These are phyloP conservation scores for Camelina hispida DNA, from an alignment of 345 rosid species.

Conservation along the genomic window DNA sequence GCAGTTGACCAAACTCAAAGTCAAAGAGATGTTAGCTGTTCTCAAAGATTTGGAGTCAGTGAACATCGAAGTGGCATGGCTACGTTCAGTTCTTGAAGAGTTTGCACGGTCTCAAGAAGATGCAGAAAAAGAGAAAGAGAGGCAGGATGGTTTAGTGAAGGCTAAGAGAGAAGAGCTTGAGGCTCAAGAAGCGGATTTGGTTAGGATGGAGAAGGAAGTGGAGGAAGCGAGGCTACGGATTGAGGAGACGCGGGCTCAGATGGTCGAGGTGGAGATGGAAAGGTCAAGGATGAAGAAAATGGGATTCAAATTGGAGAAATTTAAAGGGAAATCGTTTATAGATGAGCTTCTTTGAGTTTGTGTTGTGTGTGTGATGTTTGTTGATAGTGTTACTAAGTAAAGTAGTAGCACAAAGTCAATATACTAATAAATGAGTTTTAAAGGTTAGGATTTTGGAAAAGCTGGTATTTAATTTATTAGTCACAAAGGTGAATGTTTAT, in stretches of 20 bases:
- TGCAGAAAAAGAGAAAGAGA: constrained; percentile 50
- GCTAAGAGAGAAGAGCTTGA: constrained; percentile 57
- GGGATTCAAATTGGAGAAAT: constrained; percentile 54
- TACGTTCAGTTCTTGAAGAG: constrained; percentile 59
- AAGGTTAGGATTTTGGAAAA: constrained; percentile 15
- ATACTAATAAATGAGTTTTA: constrained; percentile 21
- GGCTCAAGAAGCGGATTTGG: constrained; percentile 49
- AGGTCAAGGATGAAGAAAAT: constrained; percentile 46
- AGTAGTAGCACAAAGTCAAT: constrained; percentile 4
- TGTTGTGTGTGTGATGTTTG: constrained; percentile 24
- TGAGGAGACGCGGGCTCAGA: constrained; percentile 43
- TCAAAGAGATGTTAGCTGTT: constrained; percentile 72
- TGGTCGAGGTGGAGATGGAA: constrained; percentile 58
- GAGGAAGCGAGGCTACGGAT: constrained; percentile 46
- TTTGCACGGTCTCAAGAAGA: constrained; percentile 52
- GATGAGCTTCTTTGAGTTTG: constrained; percentile 58
- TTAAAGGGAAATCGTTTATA: constrained; percentile 53
- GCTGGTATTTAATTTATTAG: constrained; percentile 12
- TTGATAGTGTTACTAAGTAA: constrained; percentile 30
- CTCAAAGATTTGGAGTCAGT: constrained; percentile 79
- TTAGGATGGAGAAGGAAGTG: constrained; percentile 55
- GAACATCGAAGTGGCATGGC: constrained; percentile 68
- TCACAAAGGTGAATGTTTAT: background rate
- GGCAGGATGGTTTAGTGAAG: constrained; percentile 49
- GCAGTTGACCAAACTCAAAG: constrained; percentile 66